Conservation (phyloP, 2,329 filamentous ascomycete genomes). For the Fusarium tjaetaba region DNA sequence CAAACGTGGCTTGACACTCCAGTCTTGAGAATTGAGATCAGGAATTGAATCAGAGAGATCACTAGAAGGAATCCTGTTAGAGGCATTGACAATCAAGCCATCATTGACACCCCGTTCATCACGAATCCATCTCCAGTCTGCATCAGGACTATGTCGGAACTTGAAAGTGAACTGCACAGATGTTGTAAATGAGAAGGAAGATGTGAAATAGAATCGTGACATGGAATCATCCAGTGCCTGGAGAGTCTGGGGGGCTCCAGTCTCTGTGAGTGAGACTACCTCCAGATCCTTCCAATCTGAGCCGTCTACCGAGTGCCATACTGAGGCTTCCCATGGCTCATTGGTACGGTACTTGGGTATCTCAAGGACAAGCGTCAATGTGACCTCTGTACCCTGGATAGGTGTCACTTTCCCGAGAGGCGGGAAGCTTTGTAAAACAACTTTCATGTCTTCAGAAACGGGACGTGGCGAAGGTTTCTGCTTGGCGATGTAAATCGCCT, state of each 20-base stretch:
- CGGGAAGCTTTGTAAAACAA: conserved; percentile 66
- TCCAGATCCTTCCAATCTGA: conserved; percentile 64
- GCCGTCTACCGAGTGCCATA: conserved; percentile 76
- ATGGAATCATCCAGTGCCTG: conserved; percentile 46
- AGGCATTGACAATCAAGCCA: conserved; percentile 65
- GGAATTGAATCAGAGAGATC: conserved; percentile 66
- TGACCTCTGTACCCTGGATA: conserved; percentile 58
- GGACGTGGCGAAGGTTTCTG: conserved; percentile 47
- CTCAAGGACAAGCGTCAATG: conserved; percentile 77
- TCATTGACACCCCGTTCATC: conserved; percentile 72
- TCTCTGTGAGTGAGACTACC: conserved; percentile 44
- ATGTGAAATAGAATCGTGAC: conserved; percentile 63
- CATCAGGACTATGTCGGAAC: conserved; percentile 63
- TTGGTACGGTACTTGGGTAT: conserved; percentile 64
- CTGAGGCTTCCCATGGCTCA: conserved; percentile 74
- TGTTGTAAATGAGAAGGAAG: conserved; percentile 57
- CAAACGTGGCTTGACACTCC: conserved; percentile 62
- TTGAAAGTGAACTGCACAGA: conserved; percentile 75
- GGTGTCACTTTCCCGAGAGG: conserved; percentile 79
- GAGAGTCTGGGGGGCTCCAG: conserved; percentile 60
- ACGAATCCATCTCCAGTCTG: conserved; percentile 76
- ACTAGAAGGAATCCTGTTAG: conserved; percentile 45
- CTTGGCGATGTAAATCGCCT: conserved; percentile 51
- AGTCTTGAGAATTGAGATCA: conserved; percentile 61
- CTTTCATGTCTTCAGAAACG: conserved; percentile 48